These are phyloP conservation scores for Mycena albidolilacea DNA, from an alignment of 768 basidiomycete species.

Conservation along the genomic window DNA sequence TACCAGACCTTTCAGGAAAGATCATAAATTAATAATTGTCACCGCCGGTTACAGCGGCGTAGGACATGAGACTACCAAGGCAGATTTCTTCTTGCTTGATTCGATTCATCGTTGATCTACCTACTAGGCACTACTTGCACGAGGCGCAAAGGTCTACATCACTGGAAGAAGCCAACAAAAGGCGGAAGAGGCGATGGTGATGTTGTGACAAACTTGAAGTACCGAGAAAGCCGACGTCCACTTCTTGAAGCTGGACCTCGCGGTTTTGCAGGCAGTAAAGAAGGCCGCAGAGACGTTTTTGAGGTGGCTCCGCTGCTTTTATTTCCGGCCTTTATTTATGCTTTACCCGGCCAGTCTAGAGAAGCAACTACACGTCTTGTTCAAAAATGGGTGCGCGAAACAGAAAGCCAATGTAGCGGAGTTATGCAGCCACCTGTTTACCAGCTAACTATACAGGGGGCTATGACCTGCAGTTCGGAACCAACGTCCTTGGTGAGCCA, in stretches of 20 bases:
- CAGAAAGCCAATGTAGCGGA: not conserved
- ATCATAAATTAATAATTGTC: constrained; percentile 13
- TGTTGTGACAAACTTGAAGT: not conserved
- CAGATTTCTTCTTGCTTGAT: not conserved
- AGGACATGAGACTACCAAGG: constrained; percentile 17
- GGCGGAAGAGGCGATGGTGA: not conserved
- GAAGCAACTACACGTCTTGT: constrained; percentile 58
- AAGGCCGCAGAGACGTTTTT: constrained; percentile 4
- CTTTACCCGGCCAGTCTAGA: constrained; percentile 41
- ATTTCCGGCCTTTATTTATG: not conserved
- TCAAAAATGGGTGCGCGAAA: constrained; percentile 63
- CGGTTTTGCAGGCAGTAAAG: constrained; percentile 4
- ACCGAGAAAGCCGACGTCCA: constrained; percentile 5
- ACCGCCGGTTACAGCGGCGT: constrained; percentile 18
- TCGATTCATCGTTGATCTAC: not conserved
- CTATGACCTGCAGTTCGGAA: constrained; percentile 48
- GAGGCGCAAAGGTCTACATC: constrained; percentile 5
- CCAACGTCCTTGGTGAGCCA: constrained; percentile 44
- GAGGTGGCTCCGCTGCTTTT: not conserved
- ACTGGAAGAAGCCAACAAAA: constrained; percentile 5
- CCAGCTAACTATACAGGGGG: constrained; percentile 46
- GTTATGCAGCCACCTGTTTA: constrained; percentile 41
- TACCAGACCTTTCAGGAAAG: constrained; percentile 13
- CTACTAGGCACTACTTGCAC: not conserved
- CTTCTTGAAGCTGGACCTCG: constrained; percentile 18